These are phyloP conservation scores for Russula sp. DNA, from an alignment of 768 basidiomycete species.

Conservation along the genomic window DNA sequence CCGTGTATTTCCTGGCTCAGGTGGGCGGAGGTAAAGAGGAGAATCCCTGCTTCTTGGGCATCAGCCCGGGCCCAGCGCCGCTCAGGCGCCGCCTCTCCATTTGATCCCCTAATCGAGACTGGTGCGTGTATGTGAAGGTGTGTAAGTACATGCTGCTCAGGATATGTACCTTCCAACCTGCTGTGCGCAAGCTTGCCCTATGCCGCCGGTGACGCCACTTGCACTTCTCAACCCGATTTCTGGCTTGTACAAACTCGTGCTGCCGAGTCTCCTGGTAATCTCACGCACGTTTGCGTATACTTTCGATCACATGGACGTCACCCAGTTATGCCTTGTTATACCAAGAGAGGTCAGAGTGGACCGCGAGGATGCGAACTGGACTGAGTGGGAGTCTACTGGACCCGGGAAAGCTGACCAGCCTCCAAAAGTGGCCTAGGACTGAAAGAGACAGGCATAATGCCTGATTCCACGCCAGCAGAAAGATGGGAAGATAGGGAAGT, in stretches of 20 bases:
- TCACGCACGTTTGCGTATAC: conserved; percentile 18
- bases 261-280: not conserved
- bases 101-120: no score
- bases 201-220: not conserved
- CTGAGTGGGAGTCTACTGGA: not conserved
- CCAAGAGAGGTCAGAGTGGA: not conserved
- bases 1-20: not conserved
- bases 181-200: not conserved
- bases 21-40: conserved; percentile 1
- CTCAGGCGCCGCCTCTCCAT: conserved; percentile 2
- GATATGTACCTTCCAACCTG: no score
- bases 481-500: not conserved
- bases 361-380: not conserved
- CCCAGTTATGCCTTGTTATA: not conserved
- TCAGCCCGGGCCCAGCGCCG: not conserved
- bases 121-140: no score
- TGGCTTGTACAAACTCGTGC: not conserved
- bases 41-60: not conserved
- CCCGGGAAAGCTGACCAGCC: not conserved
- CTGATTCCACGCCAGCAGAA: not conserved
- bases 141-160: no score
- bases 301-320: conserved; percentile 41
- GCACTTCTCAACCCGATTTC: not conserved
- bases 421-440: not conserved
- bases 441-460: not conserved